phyloP scores from a whole-genome alignment of 495 filamentous ascomycete species.

The Arthonia radiata region DNA sequence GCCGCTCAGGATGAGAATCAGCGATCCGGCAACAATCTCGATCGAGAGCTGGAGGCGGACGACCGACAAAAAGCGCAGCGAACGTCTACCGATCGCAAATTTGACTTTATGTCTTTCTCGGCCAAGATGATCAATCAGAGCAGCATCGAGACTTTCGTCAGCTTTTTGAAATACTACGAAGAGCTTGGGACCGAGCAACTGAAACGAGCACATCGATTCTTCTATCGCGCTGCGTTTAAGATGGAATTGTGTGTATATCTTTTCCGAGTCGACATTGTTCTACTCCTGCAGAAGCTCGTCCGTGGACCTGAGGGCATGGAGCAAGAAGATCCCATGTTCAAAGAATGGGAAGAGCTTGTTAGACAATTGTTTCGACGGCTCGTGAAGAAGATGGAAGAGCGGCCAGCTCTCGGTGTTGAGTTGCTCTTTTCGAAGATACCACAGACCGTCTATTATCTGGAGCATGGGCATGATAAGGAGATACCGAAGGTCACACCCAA shows the following conservation, averaged over 20 bases:
- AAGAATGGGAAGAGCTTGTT: constrained; percentile 80
- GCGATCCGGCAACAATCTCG: constrained; percentile 5
- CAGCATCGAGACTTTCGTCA: constrained; percentile 71
- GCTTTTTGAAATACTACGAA: constrained; percentile 52
- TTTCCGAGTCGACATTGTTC: constrained; percentile 73
- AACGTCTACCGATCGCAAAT: constrained; percentile 59
- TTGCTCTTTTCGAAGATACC: constrained; percentile 86
- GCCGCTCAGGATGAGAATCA: constrained; percentile 15
- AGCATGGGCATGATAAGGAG: constrained; percentile 75
- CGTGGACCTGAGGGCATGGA: constrained; percentile 68
- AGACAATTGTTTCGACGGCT: constrained; percentile 34
- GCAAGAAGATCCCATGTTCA: constrained; percentile 32
- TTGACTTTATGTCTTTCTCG: constrained; percentile 73
- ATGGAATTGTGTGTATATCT: constrained; percentile 70
- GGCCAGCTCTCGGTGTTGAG: constrained; percentile 64
- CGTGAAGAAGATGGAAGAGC: constrained; percentile 57
- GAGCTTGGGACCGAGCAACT: constrained; percentile 63
- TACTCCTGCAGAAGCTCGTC: constrained; percentile 72
- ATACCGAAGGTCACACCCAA: constrained; percentile 30
- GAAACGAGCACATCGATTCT: constrained; percentile 84
- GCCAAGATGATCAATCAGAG: constrained; percentile 58
- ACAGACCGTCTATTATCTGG: constrained; percentile 58
- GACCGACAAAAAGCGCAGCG: constrained; percentile 46
- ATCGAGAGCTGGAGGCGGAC: constrained; percentile 20
- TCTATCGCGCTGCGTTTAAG: constrained; percentile 88